A percentile compares a stretch with the other conserved stretches of the same genome.
phyloP scores from a whole-genome alignment of 2,329 filamentous ascomycete species.

The Purpureocillium takamizusanense region DNA sequence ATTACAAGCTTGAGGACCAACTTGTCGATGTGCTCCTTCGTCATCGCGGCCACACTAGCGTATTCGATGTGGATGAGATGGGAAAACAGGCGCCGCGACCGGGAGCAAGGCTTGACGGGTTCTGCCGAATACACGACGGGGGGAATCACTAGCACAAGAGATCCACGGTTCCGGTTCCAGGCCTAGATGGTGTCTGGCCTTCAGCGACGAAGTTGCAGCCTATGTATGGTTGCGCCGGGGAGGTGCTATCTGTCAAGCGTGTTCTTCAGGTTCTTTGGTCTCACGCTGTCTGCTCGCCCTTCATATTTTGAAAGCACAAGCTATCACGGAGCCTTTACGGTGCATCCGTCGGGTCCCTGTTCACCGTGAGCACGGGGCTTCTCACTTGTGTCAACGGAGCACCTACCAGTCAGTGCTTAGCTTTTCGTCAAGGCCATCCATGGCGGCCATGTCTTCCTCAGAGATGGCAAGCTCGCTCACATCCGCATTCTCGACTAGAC shows the following conservation, averaged over 20 bases:
- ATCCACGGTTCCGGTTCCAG: no score
- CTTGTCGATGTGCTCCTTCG: constrained; percentile 1
- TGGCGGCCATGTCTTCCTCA: constrained; percentile 48
- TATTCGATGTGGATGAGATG: constrained; percentile 5
- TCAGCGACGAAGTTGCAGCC: no score
- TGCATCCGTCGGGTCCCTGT: constrained; percentile 5
- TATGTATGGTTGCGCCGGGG: no score
- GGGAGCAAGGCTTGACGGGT: background rate
- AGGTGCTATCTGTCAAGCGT: no score
- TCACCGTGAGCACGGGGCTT: no score
- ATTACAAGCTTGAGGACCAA: constrained; percentile 4
- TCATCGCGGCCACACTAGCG: background rate
- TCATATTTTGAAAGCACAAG: no score
- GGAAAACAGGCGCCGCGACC: constrained; percentile 2
- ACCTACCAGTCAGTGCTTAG: constrained; percentile 59
- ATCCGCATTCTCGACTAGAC: constrained; percentile 57
- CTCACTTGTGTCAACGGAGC: no score
- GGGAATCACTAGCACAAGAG: no score
- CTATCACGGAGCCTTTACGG: background rate
- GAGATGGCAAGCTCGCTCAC: constrained; percentile 53
- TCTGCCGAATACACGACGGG: no score
- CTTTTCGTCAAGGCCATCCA: constrained; percentile 62
- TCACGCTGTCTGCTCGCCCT: no score
- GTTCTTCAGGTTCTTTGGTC: no score
- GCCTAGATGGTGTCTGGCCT: no score